A percentile compares a stretch with the other conserved stretches of the same genome.
These are phyloP conservation scores for Albatrellus ellisii DNA, from an alignment of 768 basidiomycete genomes.

Conservation along the genomic window DNA sequence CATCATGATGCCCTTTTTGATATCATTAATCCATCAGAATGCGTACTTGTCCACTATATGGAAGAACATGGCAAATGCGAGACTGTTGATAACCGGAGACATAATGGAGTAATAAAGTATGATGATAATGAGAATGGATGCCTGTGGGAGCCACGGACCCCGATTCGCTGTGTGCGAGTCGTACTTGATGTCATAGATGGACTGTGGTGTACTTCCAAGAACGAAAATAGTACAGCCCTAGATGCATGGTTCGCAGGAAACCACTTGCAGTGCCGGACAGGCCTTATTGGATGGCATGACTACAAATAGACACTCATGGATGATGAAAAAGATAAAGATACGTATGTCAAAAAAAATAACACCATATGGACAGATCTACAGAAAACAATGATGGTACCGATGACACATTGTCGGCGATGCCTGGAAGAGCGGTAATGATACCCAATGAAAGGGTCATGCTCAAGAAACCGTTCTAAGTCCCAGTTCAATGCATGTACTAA, in stretches of 20 bases:
- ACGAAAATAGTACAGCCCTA: constrained; percentile 81
- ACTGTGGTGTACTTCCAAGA: constrained; percentile 79
- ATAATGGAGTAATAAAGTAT: constrained; percentile 77
- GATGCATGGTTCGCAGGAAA: constrained; percentile 63
- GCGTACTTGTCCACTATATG: constrained; percentile 63
- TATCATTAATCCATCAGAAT: constrained; percentile 42
- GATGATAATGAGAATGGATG: constrained; percentile 76
- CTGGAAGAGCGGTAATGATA: constrained; percentile 56
- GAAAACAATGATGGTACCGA: constrained; percentile 65
- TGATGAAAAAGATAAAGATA: constrained; percentile 1
- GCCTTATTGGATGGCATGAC: constrained; percentile 71
- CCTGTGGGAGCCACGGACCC: constrained; percentile 66
- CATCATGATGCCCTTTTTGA: no score
- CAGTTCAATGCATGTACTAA: no score
- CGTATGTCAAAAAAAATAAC: constrained; percentile 83
- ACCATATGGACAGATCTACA: constrained; percentile 62
- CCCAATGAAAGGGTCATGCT: constrained; percentile 81
- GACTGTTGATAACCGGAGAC: constrained; percentile 87
- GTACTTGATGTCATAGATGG: constrained; percentile 77
- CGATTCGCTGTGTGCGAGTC: constrained; percentile 47
- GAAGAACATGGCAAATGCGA: constrained; percentile 73
- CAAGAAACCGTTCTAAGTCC: constrained; percentile 80
- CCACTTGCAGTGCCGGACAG: constrained; percentile 68
- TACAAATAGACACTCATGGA: constrained; percentile 21
- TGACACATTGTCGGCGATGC: constrained; percentile 52